A percentile compares a stretch with the other conserved stretches of the same genome.
Conservation (phyloP, 306 rosid species). For the Vicia faba region DNA sequence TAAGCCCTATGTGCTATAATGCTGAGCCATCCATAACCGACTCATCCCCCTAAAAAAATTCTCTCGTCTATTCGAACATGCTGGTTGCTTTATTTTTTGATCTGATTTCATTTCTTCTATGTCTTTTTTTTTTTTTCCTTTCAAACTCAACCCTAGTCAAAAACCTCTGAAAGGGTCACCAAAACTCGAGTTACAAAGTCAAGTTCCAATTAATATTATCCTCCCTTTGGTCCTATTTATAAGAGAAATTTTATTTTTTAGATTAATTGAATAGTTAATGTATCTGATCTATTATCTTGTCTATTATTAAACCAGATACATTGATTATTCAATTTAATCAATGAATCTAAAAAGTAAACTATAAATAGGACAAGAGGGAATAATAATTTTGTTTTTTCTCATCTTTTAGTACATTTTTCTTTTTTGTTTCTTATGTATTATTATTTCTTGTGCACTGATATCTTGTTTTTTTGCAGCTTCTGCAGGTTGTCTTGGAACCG, state of each 20-base stretch:
- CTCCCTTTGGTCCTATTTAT: too few relatives aligned
- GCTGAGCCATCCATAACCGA: too few relatives aligned
- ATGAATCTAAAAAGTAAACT: too few relatives aligned
- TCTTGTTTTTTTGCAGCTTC: conserved; percentile 57
- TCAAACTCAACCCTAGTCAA: background rate
- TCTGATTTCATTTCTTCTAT: background rate
- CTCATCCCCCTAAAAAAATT: too few relatives aligned
- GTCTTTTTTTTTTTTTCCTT: background rate
- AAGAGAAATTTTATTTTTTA: too few relatives aligned
- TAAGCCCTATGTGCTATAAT: too few relatives aligned
- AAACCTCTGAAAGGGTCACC: background rate
- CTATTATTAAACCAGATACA: too few relatives aligned
- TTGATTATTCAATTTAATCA: too few relatives aligned
- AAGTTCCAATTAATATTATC: too few relatives aligned
- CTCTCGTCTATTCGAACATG: background rate
- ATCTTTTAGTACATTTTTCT: background rate
- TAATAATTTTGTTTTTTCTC: background rate
- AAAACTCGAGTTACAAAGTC: background rate
- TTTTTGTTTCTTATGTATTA: conserved; percentile 1
- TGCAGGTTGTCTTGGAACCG: conserved; percentile 46
- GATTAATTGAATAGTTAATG: too few relatives aligned
- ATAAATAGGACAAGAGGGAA: too few relatives aligned
- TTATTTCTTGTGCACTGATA: conserved; percentile 13
- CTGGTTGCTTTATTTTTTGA: background rate
- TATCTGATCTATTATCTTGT: too few relatives aligned